A percentile compares a stretch with the other conserved stretches of the same genome.
These are phyloP conservation scores for Ogataea glucozyma DNA, from an alignment of 805 yeast genomes.

Conservation along the genomic window DNA sequence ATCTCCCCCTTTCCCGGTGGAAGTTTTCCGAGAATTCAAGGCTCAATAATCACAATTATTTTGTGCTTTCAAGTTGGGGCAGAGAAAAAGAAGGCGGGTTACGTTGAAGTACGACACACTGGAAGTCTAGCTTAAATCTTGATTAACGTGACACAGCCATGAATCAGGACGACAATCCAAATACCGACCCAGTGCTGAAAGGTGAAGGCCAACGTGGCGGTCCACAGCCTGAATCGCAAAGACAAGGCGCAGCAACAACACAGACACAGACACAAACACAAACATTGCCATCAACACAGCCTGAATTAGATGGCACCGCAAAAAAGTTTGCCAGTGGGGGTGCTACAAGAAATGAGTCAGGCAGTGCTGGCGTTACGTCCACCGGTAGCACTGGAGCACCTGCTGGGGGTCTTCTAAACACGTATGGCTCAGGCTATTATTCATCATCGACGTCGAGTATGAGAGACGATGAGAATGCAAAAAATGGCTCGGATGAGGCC, in stretches of 20 bases:
- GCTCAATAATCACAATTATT: conserved; percentile 2
- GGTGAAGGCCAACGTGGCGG: conserved; percentile 17
- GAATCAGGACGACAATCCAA: conserved; percentile 21
- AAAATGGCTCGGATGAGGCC: conserved; percentile 8
- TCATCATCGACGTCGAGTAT: conserved; percentile 24
- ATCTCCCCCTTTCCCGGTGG: too few species aligned
- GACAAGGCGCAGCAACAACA: conserved; percentile 8
- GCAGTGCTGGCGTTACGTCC: conserved; percentile 1
- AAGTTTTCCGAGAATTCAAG: conserved; percentile 1
- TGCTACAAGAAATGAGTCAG: not conserved
- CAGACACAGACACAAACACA: too few species aligned
- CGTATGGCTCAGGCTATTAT: conserved; percentile 10
- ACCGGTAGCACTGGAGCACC: not conserved
- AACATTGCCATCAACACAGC: conserved; percentile 25
- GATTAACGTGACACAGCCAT: conserved; percentile 3
- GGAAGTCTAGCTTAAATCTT: not conserved
- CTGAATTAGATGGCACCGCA: conserved; percentile 21
- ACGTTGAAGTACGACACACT: not conserved
- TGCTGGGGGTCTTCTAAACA: not conserved
- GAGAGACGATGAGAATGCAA: conserved; percentile 18
- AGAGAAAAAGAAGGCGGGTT: conserved; percentile 3
- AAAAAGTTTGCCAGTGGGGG: conserved; percentile 13
- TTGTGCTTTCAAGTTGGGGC: conserved; percentile 2
- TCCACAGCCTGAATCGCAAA: conserved; percentile 1
- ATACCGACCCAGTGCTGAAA: conserved; percentile 20